Evolutionary conservation across 2,329 filamentous ascomycete genomes (phyloP).

Genomic region (Geosmithia morbida): DNA sequence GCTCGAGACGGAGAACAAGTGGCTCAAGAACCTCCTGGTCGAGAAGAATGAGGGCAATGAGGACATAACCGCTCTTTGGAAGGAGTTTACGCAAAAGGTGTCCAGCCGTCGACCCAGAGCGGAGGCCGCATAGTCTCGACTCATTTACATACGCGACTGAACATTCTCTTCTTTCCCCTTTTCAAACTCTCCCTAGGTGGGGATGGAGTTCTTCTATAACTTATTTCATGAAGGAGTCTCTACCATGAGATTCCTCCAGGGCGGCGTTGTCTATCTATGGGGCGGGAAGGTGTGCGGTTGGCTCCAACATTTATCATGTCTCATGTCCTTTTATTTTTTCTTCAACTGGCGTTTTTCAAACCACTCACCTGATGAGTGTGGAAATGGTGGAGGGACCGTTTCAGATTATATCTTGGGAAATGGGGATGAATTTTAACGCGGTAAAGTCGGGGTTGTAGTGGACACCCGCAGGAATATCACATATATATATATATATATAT

Average conservation of each 20-base stretch:
- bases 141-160: not conserved
- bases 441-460: not conserved
- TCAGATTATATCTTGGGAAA: not conserved
- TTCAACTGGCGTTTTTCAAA: not conserved
- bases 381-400: not conserved
- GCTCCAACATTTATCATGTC: not conserved
- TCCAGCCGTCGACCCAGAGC: not conserved
- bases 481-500: too few relatives aligned
- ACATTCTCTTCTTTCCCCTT: not conserved
- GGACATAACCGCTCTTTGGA: conserved; percentile 33
- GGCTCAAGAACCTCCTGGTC: conserved; percentile 66
- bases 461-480: not conserved
- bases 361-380: not conserved
- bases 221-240: too few relatives aligned
- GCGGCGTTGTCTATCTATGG: too few relatives aligned
- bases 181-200: too few relatives aligned
- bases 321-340: not conserved
- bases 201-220: too few relatives aligned
- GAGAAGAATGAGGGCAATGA: conserved; percentile 62
- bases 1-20: conserved; percentile 73
- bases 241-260: too few relatives aligned
- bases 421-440: not conserved
- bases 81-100: conserved; percentile 29
- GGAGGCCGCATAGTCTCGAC: conserved; percentile 1
- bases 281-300: too few relatives aligned